Percentiles rank a stretch among this genome's conserved stretches.
These are phyloP conservation scores for Lactuca saligna DNA, from an alignment of 129 eudicot species.

Conservation along the genomic window DNA sequence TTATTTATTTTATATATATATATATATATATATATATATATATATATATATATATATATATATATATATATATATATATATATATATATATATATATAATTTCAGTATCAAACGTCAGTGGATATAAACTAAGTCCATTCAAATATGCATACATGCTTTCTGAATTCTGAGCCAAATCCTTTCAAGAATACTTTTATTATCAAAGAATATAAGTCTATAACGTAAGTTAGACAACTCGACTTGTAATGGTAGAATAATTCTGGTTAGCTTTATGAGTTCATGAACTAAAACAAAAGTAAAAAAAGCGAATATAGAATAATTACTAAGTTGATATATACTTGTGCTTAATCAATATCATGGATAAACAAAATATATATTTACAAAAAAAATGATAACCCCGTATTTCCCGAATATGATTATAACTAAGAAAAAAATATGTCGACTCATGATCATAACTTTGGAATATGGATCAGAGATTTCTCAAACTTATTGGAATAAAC, in stretches of 20 bases:
- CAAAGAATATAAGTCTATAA: conserved; percentile 20
- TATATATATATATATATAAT: background rate
- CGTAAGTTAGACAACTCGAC: conserved; percentile 10
- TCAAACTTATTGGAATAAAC: background rate
- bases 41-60: no score
- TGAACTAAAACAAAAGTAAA: conserved; percentile 25
- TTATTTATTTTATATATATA: background rate
- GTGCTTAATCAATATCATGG: conserved; percentile 19
- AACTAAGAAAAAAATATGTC: background rate
- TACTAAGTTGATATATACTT: conserved; percentile 11
- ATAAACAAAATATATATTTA: background rate
- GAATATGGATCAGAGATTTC: background rate
- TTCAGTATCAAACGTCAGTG: background rate
- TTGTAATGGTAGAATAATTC: conserved; percentile 23
- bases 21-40: background rate
- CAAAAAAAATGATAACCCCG: background rate
- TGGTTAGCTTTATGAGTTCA: conserved; percentile 20
- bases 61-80: background rate
- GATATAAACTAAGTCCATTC: conserved; percentile 20
- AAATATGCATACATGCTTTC: conserved; percentile 16
- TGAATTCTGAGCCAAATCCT: background rate
- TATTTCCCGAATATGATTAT: background rate
- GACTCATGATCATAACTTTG: conserved; percentile 3
- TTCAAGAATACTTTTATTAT: background rate
- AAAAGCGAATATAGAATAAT: conserved; percentile 17